A percentile compares a stretch with the other conserved stretches of the same genome.
phyloP scores from a whole-genome alignment of 805 yeast species.

The Lachancea kluyveri region DNA sequence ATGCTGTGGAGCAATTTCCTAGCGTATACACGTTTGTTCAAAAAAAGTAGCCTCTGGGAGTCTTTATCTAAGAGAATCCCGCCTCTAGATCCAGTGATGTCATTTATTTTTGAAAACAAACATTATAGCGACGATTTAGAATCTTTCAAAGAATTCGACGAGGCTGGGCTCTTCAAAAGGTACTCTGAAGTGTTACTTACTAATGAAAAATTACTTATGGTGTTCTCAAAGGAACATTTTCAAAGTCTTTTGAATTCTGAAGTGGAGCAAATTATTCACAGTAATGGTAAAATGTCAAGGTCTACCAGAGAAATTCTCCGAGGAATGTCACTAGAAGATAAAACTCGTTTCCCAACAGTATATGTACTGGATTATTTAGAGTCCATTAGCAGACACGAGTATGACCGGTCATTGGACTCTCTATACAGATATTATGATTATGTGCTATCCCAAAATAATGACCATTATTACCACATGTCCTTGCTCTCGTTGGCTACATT shows the following conservation, averaged over 20 bases:
- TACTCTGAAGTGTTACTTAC: conserved; percentile 1
- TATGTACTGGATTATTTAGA: conserved; percentile 20
- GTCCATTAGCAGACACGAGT: conserved; percentile 11
- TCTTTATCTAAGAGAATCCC: not conserved
- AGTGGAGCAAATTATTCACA: conserved; percentile 4
- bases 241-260: conserved; percentile 21
- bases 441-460: conserved; percentile 60
- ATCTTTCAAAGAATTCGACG: conserved; percentile 1
- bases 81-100: conserved; percentile 4
- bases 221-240: conserved; percentile 17
- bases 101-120: conserved; percentile 1
- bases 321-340: conserved; percentile 16
- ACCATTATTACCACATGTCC: conserved; percentile 70
- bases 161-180: conserved; percentile 1
- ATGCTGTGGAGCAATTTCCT: conserved; percentile 8
- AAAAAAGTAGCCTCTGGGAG: not conserved
- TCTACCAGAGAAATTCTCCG: conserved; percentile 2
- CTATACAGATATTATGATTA: conserved; percentile 64
- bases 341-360: conserved; percentile 22
- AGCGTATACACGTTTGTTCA: conserved; percentile 2
- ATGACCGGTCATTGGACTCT: conserved; percentile 40
- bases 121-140: not conserved
- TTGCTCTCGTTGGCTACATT: conserved; percentile 64
- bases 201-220: conserved; percentile 1
- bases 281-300: not conserved